phyloP scores from a whole-genome alignment of 352 stramenopile species.

The Pythium volutum region DNA sequence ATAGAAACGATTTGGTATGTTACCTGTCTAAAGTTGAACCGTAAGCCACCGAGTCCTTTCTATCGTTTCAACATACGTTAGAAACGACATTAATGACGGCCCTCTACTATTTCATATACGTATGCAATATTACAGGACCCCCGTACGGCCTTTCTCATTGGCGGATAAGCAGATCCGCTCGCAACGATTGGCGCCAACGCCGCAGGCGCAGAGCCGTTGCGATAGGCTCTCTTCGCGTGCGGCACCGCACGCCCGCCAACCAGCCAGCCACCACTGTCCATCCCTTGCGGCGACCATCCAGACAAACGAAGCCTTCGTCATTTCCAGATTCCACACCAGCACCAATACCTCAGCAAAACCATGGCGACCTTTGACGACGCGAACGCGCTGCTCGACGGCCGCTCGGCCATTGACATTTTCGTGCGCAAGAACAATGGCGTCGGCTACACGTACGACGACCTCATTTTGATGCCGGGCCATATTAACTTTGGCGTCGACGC shows the following conservation, averaged over 20 bases:
- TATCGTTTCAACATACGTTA: constrained; percentile 2
- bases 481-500: constrained; percentile 93
- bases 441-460: constrained; percentile 70
- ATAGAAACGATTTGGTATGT: too few relatives aligned
- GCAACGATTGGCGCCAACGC: constrained; percentile 44
- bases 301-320: constrained; percentile 7
- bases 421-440: constrained; percentile 83
- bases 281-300: not conserved
- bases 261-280: not conserved
- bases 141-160: constrained; percentile 31
- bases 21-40: too few relatives aligned
- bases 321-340: constrained; percentile 23
- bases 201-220: constrained; percentile 6
- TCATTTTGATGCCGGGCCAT: constrained; percentile 86
- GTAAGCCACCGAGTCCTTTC: not conserved
- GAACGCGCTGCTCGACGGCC: constrained; percentile 61
- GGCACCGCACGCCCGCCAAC: constrained; percentile 16
- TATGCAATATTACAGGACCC: constrained; percentile 10
- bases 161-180: constrained; percentile 26
- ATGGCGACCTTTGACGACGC: constrained; percentile 44
- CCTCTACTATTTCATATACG: constrained; percentile 11
- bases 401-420: constrained; percentile 81
- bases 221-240: constrained; percentile 2
- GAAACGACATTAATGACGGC: not conserved
- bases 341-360: constrained; percentile 6